Percentiles rank a stretch among this genome's conserved stretches.
phyloP scores from a whole-genome alignment of 2,329 filamentous ascomycete species.

The Rutstroemia sp. region DNA sequence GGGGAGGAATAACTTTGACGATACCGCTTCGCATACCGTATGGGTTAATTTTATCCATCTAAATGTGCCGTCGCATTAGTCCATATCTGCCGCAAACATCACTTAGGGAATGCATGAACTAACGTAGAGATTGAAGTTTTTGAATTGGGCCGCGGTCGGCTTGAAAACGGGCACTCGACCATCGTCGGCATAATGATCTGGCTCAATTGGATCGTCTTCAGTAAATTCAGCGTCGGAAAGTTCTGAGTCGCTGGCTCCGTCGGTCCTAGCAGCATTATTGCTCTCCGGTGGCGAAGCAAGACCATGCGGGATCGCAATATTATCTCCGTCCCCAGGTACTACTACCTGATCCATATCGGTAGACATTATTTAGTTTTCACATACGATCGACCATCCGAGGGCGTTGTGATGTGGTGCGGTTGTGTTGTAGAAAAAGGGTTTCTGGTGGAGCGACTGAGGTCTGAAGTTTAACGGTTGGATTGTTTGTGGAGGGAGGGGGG shows the following conservation, averaged over 20 bases:
- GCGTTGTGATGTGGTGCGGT: not conserved
- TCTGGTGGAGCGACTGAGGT: not conserved
- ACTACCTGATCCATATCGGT: slow-evolving; percentile 20
- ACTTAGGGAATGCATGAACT: slow-evolving; percentile 27
- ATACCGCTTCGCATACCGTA: slow-evolving; percentile 98
- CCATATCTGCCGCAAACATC: not conserved
- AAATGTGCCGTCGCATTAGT: slow-evolving; percentile 14
- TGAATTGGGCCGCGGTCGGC: slow-evolving; percentile 91
- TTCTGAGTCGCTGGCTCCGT: slow-evolving; percentile 51
- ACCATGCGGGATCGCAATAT: slow-evolving; percentile 15
- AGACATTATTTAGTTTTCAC: slow-evolving; percentile 22
- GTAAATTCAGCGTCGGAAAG: slow-evolving; percentile 53
- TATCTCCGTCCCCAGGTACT: slow-evolving; percentile 16
- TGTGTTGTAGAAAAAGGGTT: not conserved
- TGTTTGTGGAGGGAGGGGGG: slow-evolving; percentile 4
- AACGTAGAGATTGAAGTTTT: slow-evolving; percentile 87
- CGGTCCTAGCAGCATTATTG: slow-evolving; percentile 52
- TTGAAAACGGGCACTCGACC: slow-evolving; percentile 90
- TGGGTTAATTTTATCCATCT: slow-evolving; percentile 75
- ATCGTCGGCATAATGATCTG: slow-evolving; percentile 66
- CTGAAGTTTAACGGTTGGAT: slow-evolving; percentile 1
- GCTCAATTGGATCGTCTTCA: slow-evolving; percentile 65
- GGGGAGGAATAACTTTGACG: slow-evolving; percentile 87
- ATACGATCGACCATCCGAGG: slow-evolving; percentile 20
- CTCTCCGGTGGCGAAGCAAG: slow-evolving; percentile 58